Base-by-base conservation (phyloP, 306 rosid species). In the Styphnolobium japonicum region DNA sequence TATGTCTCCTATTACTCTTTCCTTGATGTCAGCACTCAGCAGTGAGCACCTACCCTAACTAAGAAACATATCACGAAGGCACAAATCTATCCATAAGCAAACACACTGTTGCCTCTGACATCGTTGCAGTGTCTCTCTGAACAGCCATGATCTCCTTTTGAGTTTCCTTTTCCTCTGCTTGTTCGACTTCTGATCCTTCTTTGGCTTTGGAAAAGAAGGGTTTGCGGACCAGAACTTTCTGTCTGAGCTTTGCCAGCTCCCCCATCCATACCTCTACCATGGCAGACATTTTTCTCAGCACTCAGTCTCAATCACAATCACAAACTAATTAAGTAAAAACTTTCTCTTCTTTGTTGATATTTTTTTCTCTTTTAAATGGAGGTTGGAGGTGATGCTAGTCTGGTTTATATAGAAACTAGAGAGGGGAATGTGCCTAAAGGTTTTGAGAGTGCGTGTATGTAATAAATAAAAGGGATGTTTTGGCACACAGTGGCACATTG, bases 71-170 rank as follows among this genome's bases (percentile, higher is more conserved):
- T 86, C 84, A 94, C 42, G 86, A 86, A 18, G 97, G 97, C 1
- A 83, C 93, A 79, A 94, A 94, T 6, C 97, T 93, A 80, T 94
- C 97, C 92, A 92, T 88, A 61, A 92, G 93, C 93, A 94, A 57
- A 86, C 80, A 90, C 6, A 92, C 55, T 1, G 91, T 89, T 10
- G 83, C 75, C 52, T 94, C 98, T 3, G 96, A 94, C 70, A 94
- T 70, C 15, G 80, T 62, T n/a, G 72, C 1, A 61, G 1, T 19
- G 45, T 77, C 83, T 77, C 71, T 80, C 68, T 72, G 78, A 67
- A 11, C 73, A 48, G 33, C 63, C 48, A 65, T 73, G 21, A 64
- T 34, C 11, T 25, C 65, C 75, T 65, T 86, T 22, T 29, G 73
- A 40, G 76, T 52, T 67, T 66, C 72, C 22, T 56, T 71, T 18